phyloP scores from a whole-genome alignment of 345 rosid genomes.

The Salix brachista region DNA sequence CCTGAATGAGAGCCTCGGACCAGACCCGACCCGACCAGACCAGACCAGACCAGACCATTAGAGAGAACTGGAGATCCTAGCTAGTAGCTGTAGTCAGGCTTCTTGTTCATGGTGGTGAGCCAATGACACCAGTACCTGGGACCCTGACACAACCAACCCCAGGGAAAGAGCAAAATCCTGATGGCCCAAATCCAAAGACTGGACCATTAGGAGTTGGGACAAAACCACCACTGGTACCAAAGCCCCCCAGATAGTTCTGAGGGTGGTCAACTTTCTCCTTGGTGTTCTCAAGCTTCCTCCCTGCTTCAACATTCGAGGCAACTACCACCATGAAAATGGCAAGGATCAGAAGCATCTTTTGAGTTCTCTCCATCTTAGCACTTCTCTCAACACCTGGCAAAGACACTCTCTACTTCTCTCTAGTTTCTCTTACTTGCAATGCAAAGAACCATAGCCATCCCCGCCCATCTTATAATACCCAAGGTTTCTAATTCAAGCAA shows the following conservation, averaged over 20 bases:
- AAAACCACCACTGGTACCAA: slow-evolving; percentile 25
- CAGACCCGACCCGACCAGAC: neutral
- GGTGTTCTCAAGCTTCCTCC: slow-evolving; percentile 15
- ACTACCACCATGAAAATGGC: slow-evolving; percentile 7
- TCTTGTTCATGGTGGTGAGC: slow-evolving; percentile 8
- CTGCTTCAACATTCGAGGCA: slow-evolving; percentile 15
- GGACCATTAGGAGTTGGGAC: slow-evolving; percentile 28
- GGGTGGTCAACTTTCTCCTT: slow-evolving; percentile 22
- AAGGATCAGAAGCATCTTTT: slow-evolving; percentile 7
- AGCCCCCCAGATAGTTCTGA: slow-evolving; percentile 26
- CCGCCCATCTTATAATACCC: neutral
- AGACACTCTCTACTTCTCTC: neutral
- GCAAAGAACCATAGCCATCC: neutral
- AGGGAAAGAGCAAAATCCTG: slow-evolving; percentile 29
- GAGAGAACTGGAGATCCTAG: neutral
- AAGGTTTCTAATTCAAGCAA: neutral
- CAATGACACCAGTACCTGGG: slow-evolving; percentile 17
- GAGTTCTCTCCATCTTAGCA: neutral
- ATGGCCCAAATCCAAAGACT: slow-evolving; percentile 21
- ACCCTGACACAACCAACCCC: slow-evolving; percentile 29
- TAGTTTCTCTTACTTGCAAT: neutral
- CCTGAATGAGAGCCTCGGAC: neutral
- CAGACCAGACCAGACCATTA: neutral
- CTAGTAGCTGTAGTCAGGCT: neutral
- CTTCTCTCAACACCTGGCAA: neutral